A percentile compares a stretch with the other conserved stretches of the same genome.
Conservation (phyloP, 352 stramenopile species). For the Phytopythium aichiense region DNA sequence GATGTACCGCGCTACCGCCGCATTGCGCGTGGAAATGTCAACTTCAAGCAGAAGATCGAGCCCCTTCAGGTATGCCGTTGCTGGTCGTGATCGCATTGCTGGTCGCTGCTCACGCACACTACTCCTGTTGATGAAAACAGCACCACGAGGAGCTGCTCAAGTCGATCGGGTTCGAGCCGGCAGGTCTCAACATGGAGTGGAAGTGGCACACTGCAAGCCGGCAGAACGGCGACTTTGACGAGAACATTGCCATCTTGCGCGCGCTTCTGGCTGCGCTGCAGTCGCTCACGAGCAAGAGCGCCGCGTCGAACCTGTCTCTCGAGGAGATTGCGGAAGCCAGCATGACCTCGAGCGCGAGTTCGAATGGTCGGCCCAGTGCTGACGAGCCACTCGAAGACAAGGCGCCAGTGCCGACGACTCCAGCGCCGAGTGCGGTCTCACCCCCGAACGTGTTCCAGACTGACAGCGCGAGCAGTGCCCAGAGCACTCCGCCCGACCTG, state of each 20-base stretch:
- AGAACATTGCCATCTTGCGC: slow-evolving; percentile 60
- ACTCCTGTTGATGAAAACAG: slow-evolving; percentile 16
- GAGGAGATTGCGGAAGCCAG: slow-evolving; percentile 47
- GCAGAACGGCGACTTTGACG: slow-evolving; percentile 55
- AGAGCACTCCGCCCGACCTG: slow-evolving; percentile 19
- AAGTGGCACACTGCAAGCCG: slow-evolving; percentile 71
- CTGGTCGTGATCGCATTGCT: slow-evolving; percentile 6
- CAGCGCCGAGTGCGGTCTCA: slow-evolving; percentile 7
- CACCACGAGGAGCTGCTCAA: slow-evolving; percentile 74
- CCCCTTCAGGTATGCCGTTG: slow-evolving; percentile 49
- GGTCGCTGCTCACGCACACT: not conserved
- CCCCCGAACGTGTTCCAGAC: slow-evolving; percentile 9
- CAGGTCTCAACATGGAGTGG: slow-evolving; percentile 79
- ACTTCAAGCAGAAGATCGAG: slow-evolving; percentile 86
- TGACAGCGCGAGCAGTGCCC: slow-evolving; percentile 11
- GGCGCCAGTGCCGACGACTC: slow-evolving; percentile 9
- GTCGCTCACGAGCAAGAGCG: slow-evolving; percentile 35
- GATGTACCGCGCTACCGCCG: slow-evolving; percentile 78
- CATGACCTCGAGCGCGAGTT: slow-evolving; percentile 10
- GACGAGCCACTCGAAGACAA: slow-evolving; percentile 17
- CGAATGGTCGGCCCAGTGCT: not conserved
- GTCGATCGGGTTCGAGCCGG: slow-evolving; percentile 72
- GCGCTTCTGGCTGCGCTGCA: slow-evolving; percentile 58
- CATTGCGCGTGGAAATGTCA: slow-evolving; percentile 71
- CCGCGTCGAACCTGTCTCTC: slow-evolving; percentile 39